Evolutionary conservation across 495 filamentous ascomycete species (phyloP).

Genomic region (Daldinia loculata): DNA sequence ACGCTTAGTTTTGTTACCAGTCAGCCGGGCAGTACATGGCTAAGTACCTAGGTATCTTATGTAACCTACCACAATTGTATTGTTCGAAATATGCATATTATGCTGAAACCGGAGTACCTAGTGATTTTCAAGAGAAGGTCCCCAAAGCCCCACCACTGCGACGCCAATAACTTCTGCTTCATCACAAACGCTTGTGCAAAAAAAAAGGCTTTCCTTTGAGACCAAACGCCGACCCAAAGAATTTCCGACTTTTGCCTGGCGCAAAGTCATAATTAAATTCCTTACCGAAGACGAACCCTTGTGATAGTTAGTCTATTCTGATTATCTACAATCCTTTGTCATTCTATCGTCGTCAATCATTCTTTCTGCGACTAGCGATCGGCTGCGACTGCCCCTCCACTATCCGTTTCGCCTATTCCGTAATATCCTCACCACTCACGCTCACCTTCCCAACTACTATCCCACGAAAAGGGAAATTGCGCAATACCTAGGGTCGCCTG

Average conservation of each 20-base stretch:
- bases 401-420: not conserved
- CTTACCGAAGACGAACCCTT: not conserved
- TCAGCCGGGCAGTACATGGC: too few species aligned
- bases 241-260: constrained; percentile 36
- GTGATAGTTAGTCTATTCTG: not conserved
- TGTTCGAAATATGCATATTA: not conserved
- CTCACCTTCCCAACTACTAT: constrained; percentile 4
- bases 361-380: constrained; percentile 22
- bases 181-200: constrained; percentile 3
- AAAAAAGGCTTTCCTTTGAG: constrained; percentile 9
- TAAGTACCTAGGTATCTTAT: too few species aligned
- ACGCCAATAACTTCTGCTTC: constrained; percentile 3
- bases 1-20: too few species aligned
- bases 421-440: constrained; percentile 3
- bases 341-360: not conserved
- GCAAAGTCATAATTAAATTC: constrained; percentile 31
- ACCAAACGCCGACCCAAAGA: not conserved
- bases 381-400: constrained; percentile 21
- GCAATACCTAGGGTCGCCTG: constrained; percentile 1
- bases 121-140: not conserved
- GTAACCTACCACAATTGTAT: too few species aligned
- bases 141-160: constrained; percentile 10
- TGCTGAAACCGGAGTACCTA: constrained; percentile 2
- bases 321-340: not conserved
- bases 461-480: constrained; percentile 9